Conservation (phyloP, 495 filamentous ascomycete genomes). For the Hypoxylon perforatum region DNA sequence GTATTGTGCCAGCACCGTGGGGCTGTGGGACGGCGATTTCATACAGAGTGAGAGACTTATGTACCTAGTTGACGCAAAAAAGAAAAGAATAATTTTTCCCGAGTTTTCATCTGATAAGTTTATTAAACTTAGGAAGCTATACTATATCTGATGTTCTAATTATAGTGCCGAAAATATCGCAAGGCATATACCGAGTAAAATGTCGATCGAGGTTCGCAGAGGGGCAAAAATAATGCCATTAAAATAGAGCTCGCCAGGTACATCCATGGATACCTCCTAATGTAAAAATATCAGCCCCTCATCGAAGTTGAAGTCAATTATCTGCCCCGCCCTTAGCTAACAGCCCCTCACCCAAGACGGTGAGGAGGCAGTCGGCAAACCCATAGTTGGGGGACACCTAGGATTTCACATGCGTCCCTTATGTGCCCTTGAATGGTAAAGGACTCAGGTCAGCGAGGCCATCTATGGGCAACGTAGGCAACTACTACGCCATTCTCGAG, state of each 20-base stretch:
- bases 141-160: too few species aligned
- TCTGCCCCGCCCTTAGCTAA: slow-evolving; percentile 37
- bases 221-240: neutral
- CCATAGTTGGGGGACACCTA: slow-evolving; percentile 13
- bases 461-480: neutral
- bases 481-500: too few species aligned
- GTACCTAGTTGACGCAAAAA: slow-evolving; percentile 18
- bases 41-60: neutral
- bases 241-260: neutral
- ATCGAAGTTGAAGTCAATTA: slow-evolving; percentile 17
- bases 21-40: slow-evolving; percentile 33
- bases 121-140: too few species aligned
- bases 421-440: slow-evolving; percentile 8
- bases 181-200: too few species aligned
- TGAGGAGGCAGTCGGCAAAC: slow-evolving; percentile 33
- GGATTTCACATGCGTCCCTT: slow-evolving; percentile 9
- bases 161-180: too few species aligned
- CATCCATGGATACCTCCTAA: too few species aligned
- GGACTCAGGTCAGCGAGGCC: slow-evolving; percentile 1
- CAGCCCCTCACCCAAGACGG: slow-evolving; percentile 34
- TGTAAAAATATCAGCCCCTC: slow-evolving; percentile 23
- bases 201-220: too few species aligned
- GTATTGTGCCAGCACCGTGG: slow-evolving; percentile 18
- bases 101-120: too few species aligned
- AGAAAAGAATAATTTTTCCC: slow-evolving; percentile 7